Percentiles rank a stretch among this genome's conserved stretches.
Conservation (phyloP, 495 filamentous ascomycete species). For the Amorphotheca resinae region DNA sequence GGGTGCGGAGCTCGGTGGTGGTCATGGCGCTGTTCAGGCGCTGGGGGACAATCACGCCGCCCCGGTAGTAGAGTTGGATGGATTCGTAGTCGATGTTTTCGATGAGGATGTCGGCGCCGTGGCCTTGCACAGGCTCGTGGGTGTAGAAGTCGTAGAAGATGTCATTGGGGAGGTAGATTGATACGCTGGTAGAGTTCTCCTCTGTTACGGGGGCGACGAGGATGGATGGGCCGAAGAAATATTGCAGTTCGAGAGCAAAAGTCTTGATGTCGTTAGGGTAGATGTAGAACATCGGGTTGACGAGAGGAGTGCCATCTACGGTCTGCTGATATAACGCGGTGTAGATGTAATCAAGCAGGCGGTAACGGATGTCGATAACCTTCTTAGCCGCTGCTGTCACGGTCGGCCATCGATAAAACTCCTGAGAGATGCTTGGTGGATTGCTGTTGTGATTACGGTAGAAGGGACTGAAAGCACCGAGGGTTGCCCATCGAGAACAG, state of each 20-base stretch:
- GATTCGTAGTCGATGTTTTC: constrained; percentile 57
- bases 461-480: constrained; percentile 45
- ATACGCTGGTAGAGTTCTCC: constrained; percentile 52
- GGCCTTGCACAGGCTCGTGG: constrained; percentile 56
- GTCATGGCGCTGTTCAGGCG: constrained; percentile 72
- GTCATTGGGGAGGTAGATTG: constrained; percentile 74
- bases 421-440: constrained; percentile 41
- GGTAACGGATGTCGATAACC: constrained; percentile 70
- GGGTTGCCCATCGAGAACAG: constrained; percentile 56
- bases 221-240: constrained; percentile 73
- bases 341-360: constrained; percentile 86
- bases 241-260: constrained; percentile 79
- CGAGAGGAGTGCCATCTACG: constrained; percentile 67
- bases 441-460: constrained; percentile 65
- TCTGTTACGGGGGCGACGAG: constrained; percentile 75
- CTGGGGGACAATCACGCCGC: constrained; percentile 74
- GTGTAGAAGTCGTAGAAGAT: constrained; percentile 92
- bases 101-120: constrained; percentile 60
- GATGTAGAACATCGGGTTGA: constrained; percentile 81
- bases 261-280: constrained; percentile 73
- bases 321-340: constrained; percentile 85
- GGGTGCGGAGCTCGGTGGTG: constrained; percentile 74
- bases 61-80: constrained; percentile 81
- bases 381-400: constrained; percentile 56
- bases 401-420: constrained; percentile 62